A percentile compares a stretch with the other conserved stretches of the same genome.
Conservation (phyloP, 2,329 filamentous ascomycete species). For the Neodidymelliopsis sp. region DNA sequence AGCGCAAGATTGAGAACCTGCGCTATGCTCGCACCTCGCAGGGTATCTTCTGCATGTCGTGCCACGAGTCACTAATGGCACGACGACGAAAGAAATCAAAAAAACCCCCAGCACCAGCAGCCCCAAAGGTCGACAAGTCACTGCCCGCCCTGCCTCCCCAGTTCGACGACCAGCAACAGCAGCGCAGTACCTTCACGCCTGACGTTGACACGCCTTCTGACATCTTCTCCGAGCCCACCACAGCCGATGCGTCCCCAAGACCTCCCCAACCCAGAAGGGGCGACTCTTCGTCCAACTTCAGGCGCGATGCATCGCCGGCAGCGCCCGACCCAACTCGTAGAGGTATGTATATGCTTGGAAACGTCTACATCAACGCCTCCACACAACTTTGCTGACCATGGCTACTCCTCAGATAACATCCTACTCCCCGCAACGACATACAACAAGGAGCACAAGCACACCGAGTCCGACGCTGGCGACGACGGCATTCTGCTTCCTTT, state of each 20-base stretch:
- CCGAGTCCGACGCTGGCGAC: conserved; percentile 66
- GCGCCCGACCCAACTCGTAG: conserved; percentile 41
- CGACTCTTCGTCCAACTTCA: conserved; percentile 48
- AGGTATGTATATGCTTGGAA: conserved; percentile 35
- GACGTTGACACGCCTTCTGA: conserved; percentile 65
- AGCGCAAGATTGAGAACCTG: conserved; percentile 97
- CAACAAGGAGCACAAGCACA: conserved; percentile 74
- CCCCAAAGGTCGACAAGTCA: conserved; percentile 83
- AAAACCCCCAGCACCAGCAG: conserved; percentile 44
- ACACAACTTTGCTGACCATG: conserved; percentile 15
- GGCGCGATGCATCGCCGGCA: conserved; percentile 48
- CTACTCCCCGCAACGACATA: conserved; percentile 79
- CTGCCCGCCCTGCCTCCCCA: conserved; percentile 83
- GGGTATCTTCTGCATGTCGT: conserved; percentile 99
- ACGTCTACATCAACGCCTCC: background rate
- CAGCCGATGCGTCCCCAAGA: conserved; percentile 71
- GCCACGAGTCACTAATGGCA: conserved; percentile 96
- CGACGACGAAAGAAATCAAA: conserved; percentile 86
- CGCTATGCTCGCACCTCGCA: conserved; percentile 97
- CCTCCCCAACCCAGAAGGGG: conserved; percentile 45
- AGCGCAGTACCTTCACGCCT: conserved; percentile 64
- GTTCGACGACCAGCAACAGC: conserved; percentile 67
- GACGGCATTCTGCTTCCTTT: conserved; percentile 59
- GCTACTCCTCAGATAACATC: conserved; percentile 61
- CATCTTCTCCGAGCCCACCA: conserved; percentile 68